Base-by-base conservation (phyloP, 805 yeast species). In the Ogataea corticis region DNA sequence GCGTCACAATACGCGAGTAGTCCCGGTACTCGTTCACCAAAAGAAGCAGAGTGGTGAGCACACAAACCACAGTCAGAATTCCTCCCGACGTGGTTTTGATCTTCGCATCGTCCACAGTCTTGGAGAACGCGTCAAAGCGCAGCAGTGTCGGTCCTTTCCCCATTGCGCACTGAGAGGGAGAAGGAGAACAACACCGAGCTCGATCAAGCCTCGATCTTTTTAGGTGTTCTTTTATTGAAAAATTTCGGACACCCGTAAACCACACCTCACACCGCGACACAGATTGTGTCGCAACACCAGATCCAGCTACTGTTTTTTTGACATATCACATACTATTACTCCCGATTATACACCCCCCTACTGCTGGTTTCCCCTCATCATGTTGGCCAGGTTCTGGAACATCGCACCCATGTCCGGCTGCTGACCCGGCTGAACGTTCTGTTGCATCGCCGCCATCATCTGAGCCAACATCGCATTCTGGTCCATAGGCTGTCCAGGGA, bases 21-120 rank as follows among this genome's bases (percentile, higher is more conserved):
- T 86, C 88, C 28, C 61, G 54, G 79, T 92, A 87, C 65, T 94
- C 98, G 53, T 81, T 81, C 25, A 82, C 47, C 40, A 90, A 68
- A 49, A 94, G 72, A 42, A 85, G 55, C 17, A 84, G 45, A 14
- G 88, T 82, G 2, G 86, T 71, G 5, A 80, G 41, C 2, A 80
- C 58, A 58, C 97, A 85, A 2, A 79, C 68, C 33, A 94, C 58
- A 2, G 98, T 89, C 58, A 94, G 87, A 21, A 89, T 57, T 2
- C 97, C 99, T 42, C 99, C 99, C 7, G 92, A 76, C 4, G 92
- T 76, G 3, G 99, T 94, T 51, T 86, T 82, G 49, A 94, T 80
- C 41, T 87, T 78, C 7, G 96, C 95, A 64, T 94, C 99, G 60
- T 92, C 98, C 29, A 88, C 91, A 4, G 97, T 87, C 67, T 91